Base-by-base conservation (phyloP, 768 basidiomycete species). In the Xerocomellus intermedius region DNA sequence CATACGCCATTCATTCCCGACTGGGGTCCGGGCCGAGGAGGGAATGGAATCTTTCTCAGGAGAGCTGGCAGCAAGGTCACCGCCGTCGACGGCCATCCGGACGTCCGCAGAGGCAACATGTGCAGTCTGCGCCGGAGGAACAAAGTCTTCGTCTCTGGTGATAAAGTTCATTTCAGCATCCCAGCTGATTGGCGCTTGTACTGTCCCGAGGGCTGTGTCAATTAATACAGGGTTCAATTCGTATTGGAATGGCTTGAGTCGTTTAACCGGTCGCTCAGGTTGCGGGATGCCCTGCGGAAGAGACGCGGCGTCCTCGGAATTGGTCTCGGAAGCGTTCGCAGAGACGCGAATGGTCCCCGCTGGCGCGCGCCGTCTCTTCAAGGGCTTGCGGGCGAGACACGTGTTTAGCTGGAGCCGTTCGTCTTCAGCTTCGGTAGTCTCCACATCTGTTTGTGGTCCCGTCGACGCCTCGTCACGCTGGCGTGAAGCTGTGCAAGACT, bases 201-300 rank as follows among this genome's bases (percentile, higher is more conserved):
- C 49, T 0, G 69, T 69, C 42, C 56, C 69, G 7, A 69, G 64
- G 1, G 67, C 62, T 3, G 55, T 55, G 17, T 69, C 69, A 24
- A 69, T 46, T 6, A 50, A 30, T 5, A 24, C 52, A 7, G 55
- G 2, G 19, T 64, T 61, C 2, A 57, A 26, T 19, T 70, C 64
- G 21, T 69, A 69, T 17, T 28, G 42, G 41, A 69, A 53, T 1
- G 52, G n/a, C 26, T 57, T 70, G 46, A 58, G 30, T 17, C 57
- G 64, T 48, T 62, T 70, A 24, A 50, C 30, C 1, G 48, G 37
- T 17, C 59, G 64, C n/a, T 50, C 63, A 0, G 48, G 21, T 6
- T 12, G 59, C 13, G 39, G 38, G 19, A 45, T 8, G 21, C 28
- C 50, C 30, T 19, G 55, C 26, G 17, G 17, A 21, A 32, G 17